Evolutionary conservation across 2,329 filamentous ascomycete species (phyloP).

Genomic region (Coniochaeta hoffmannii): DNA sequence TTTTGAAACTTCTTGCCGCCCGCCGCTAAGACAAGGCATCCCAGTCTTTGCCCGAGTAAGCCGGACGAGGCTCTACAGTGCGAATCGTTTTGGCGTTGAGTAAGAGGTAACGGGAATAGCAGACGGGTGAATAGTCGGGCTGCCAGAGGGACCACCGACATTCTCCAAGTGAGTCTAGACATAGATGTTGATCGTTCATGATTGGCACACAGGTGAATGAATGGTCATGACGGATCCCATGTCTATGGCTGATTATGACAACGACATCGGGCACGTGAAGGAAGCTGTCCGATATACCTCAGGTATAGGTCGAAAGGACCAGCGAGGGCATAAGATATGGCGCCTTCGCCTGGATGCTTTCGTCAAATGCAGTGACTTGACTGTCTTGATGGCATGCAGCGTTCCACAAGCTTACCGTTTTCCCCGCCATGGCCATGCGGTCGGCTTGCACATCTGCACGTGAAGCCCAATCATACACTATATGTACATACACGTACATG

Average conservation of each 20-base stretch:
- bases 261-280: background rate
- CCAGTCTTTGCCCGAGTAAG: background rate
- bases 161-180: background rate
- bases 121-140: background rate
- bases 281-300: constrained; percentile 8
- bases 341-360: too few species aligned
- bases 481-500: too few species aligned
- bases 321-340: too few species aligned
- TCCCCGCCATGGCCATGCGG: too few species aligned
- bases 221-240: background rate
- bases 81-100: background rate
- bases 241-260: constrained; percentile 6
- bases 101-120: background rate
- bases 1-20: background rate
- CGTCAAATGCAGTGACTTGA: too few species aligned
- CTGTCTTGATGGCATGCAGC: too few species aligned
- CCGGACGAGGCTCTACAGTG: background rate
- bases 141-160: background rate
- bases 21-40: background rate
- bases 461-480: too few species aligned
- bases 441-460: too few species aligned
- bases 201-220: constrained; percentile 12
- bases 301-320: too few species aligned
- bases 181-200: background rate
- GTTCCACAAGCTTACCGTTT: too few species aligned